Evolutionary conservation across 768 basidiomycete species (phyloP), one percentile per base, ranked within the genome.

Genomic region (Boletus subparvulus): DNA sequence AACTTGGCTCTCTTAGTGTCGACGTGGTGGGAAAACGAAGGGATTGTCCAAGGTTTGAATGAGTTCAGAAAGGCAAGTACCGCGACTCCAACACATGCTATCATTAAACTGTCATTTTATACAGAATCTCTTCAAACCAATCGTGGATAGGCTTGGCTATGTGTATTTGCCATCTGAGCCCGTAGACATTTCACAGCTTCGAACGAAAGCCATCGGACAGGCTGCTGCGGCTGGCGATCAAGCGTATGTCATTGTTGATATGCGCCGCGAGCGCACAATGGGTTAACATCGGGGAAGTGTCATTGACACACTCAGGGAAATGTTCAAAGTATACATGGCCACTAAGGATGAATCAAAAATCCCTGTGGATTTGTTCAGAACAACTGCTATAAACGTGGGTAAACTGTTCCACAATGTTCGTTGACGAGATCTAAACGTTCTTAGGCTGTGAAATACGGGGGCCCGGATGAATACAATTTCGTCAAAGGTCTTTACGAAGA

Each of bases 11-110:
- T 75, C 36, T 71, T 97, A 32, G 68, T 77, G 11, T 80, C 78
- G 8, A 82, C 84, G 3, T 97, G 93, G 90, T 97, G 92, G 89
- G 94, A 96, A 71, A 75, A 92, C 65, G 75, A 72, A 35, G 78
- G 74, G 30, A 75, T 79, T 61, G 77, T 75, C 36, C 79, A 78
- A 37, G 75, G 78, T 46, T 66, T 95, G 47, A 77, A 89, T 56
- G 79, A 73, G 11, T 83, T 92, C 71, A 77, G 82, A 56, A 74
- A 78, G 65, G 89, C 87, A 67, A 52, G 82, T 69, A 10, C 11
- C 21, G 40, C n/a, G 37, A 54, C 57, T 48, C 26, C 28, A 48
- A 35, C 12, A 54, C 13, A 28, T 35, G 28, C 41, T 46, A 26
- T 55, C n/a, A 51, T 32, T 40, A 24, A 41, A 43, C 43, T 52